Base-by-base conservation (phyloP, 192 early-diverging fungal species). In the Linnemannia zychae region DNA sequence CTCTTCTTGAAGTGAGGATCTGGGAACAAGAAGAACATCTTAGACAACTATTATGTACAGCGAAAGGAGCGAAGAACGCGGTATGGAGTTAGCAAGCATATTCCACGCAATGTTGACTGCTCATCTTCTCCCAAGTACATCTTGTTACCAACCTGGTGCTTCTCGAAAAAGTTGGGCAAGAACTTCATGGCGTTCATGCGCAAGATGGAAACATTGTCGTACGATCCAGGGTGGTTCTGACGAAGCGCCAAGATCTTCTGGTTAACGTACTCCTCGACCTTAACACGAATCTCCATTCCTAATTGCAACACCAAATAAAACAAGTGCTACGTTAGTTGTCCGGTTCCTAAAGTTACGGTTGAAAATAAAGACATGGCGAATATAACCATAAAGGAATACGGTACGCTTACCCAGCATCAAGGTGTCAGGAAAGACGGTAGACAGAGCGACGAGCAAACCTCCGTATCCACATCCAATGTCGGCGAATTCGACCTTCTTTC, bases 141-240 rank as follows among this genome's bases (percentile, higher is more conserved):
- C 18, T 40, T 18, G 37, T 40, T 67, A 28, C 74, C 47, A 78
- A 95, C 94, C 92, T 98, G 97, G 36, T 92, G 95, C 90, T 98
- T 97, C 80, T 93, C 91, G 82, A 99, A 99, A 90, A 99, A 99
- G 92, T 99, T 99, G 68, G 97, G 97, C 87, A 96, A 82, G 83
- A 97, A 99, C 88, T 99, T 99, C 96, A 98, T 98, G 52, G 98
- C 98, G 89, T 99, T 99, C 93, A 98, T 98, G 31, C 98, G 94
- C 90, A 98, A 95, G 52, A 99, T 96, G 0, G 97, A 96, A 28
- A 99, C 95, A 87, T 99, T 99, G 79, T 99, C 96, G 87, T 98
- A 99, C 46, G 94, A 92, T 67, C 92, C 95, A 40, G 94, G 89
- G 28, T 96, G 88, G 79, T 95, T 92, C 16, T 73, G 79, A 38